Conservation (phyloP, 495 filamentous ascomycete species). For the Halenospora varia region DNA sequence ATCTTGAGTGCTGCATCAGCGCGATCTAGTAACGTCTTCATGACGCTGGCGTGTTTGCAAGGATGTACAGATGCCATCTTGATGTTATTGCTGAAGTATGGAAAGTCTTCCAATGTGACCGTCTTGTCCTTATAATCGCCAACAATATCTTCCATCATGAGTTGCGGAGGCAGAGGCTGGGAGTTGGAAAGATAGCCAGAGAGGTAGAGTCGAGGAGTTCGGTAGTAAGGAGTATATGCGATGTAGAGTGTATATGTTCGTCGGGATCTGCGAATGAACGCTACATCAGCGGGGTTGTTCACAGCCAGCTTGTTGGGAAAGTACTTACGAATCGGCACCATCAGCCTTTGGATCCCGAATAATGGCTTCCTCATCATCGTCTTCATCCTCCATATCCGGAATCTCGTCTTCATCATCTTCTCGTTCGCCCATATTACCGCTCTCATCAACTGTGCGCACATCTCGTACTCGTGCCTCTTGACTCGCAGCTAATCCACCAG, state of each 20-base stretch:
- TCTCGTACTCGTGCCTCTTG: constrained; percentile 72
- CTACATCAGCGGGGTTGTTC: neutral
- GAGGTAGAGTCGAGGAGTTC: constrained; percentile 92
- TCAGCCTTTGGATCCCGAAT: constrained; percentile 69
- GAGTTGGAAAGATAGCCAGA: constrained; percentile 82
- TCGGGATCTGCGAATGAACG: constrained; percentile 53
- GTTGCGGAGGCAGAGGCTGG: constrained; percentile 77
- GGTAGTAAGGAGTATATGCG: constrained; percentile 93
- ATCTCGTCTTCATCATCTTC: constrained; percentile 85
- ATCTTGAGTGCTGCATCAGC: constrained; percentile 91
- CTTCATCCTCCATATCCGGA: constrained; percentile 96
- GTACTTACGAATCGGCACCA: constrained; percentile 64
- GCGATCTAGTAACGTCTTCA: constrained; percentile 96
- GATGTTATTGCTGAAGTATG: constrained; percentile 75
- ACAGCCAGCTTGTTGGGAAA: neutral
- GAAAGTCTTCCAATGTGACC: constrained; percentile 96
- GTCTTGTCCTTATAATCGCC: constrained; percentile 99
- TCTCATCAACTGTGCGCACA: constrained; percentile 81
- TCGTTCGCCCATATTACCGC: constrained; percentile 69
- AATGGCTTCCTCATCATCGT: constrained; percentile 96
- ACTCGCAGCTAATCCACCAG: constrained; percentile 68
- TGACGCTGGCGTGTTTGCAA: constrained; percentile 87
- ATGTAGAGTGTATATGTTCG: constrained; percentile 98
- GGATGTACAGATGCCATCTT: constrained; percentile 98
- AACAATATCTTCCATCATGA: constrained; percentile 99